These are phyloP conservation scores for Limonium bicolor DNA, from an alignment of 148 eudicot species.

Conservation along the genomic window DNA sequence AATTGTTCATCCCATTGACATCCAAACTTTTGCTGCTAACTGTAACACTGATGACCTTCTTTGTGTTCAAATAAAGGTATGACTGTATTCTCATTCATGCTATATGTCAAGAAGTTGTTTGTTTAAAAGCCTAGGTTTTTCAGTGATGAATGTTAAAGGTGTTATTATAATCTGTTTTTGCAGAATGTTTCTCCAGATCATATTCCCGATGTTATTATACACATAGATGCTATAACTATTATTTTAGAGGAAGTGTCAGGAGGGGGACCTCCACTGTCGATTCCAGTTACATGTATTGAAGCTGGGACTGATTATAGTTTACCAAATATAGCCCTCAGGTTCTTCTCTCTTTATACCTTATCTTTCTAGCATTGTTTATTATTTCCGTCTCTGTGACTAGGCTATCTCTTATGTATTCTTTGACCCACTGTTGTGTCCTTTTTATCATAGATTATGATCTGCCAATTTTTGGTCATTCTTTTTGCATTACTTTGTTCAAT, in stretches of 20 bases:
- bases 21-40: constrained; percentile 67
- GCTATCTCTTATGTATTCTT: too few species aligned
- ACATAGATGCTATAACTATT: constrained; percentile 78
- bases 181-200: constrained; percentile 88
- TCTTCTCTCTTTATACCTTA: constrained; percentile 10
- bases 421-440: too few species aligned
- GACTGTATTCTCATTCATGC: constrained; percentile 4
- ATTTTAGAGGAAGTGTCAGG: constrained; percentile 77
- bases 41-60: constrained; percentile 94
- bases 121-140: background rate
- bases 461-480: too few species aligned
- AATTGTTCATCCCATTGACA: constrained; percentile 82
- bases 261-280: constrained; percentile 46
- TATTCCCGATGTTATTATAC: constrained; percentile 62
- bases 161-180: constrained; percentile 13
- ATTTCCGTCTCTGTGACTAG: background rate
- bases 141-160: background rate
- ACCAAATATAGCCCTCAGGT: constrained; percentile 90
- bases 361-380: constrained; percentile 1
- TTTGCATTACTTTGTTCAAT: too few species aligned
- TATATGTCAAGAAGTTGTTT: background rate
- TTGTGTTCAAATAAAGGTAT: constrained; percentile 90
- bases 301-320: constrained; percentile 69
- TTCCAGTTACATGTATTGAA: constrained; percentile 83
- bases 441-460: too few species aligned